These are phyloP conservation scores for rapeseed (Brassica napus) DNA, from an alignment of 345 rosid species.

Conservation along the genomic window DNA sequence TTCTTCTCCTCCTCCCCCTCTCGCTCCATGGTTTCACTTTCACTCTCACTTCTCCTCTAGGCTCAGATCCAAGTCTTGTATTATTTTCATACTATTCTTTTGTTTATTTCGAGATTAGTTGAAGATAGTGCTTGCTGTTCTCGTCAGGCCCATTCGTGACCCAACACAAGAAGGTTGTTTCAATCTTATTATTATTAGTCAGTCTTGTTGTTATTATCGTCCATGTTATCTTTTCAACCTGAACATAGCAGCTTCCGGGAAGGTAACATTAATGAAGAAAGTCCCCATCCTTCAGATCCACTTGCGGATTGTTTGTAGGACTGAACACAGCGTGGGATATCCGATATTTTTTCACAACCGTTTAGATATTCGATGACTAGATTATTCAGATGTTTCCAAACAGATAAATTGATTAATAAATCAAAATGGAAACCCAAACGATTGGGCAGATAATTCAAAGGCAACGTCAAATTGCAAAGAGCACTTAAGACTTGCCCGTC, in stretches of 20 bases:
- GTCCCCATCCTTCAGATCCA: slow-evolving; percentile 88
- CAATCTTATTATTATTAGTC: not conserved
- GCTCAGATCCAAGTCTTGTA: too few relatives aligned
- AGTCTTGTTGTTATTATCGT: not conserved
- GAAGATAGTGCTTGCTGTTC: not conserved
- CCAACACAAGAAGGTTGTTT: not conserved
- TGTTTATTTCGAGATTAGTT: not conserved
- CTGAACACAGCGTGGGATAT: too few relatives aligned
- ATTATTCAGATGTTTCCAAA: too few relatives aligned
- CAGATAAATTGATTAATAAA: too few relatives aligned
- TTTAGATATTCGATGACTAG: too few relatives aligned
- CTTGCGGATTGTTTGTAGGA: slow-evolving; percentile 48
- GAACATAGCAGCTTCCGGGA: slow-evolving; percentile 27
- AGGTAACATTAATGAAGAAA: slow-evolving; percentile 79
- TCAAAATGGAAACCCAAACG: too few relatives aligned
- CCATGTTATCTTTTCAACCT: not conserved
- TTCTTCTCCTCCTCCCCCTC: slow-evolving; percentile 43
- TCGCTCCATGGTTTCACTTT: too few relatives aligned
- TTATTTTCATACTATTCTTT: not conserved
- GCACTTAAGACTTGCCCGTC: too few relatives aligned
- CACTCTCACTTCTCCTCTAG: too few relatives aligned
- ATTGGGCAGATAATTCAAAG: too few relatives aligned
- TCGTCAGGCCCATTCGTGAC: not conserved
- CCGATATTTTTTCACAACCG: too few relatives aligned
- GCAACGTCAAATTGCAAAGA: too few relatives aligned